Percentiles rank a stretch among this genome's conserved stretches.
Evolutionary conservation across 2,329 filamentous ascomycete genomes (phyloP).

Genomic region (Aspergillus niger): DNA sequence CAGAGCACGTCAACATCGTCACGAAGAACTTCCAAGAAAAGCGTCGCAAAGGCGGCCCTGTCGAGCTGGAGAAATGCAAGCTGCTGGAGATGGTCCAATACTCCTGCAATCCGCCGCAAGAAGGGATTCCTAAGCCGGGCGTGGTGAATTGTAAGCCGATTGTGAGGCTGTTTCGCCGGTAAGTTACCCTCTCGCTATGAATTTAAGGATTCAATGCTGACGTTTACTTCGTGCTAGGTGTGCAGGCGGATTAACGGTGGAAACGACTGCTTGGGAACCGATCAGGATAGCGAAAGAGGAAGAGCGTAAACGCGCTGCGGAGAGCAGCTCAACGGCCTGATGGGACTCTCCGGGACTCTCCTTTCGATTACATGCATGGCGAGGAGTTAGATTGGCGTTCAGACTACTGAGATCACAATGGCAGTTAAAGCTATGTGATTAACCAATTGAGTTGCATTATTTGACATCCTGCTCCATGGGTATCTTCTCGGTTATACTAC

Average conservation of each 20-base stretch:
- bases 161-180: constrained; percentile 61
- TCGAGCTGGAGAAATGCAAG: constrained; percentile 57
- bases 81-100: constrained; percentile 65
- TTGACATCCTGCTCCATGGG: constrained; percentile 30
- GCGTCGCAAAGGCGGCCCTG: constrained; percentile 52
- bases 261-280: constrained; percentile 64
- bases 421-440: not conserved
- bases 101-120: constrained; percentile 57
- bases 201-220: constrained; percentile 5
- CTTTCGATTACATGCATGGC: constrained; percentile 12
- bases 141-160: constrained; percentile 59
- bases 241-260: constrained; percentile 58
- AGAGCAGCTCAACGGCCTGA: constrained; percentile 22
- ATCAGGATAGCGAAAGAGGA: constrained; percentile 34
- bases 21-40: constrained; percentile 50
- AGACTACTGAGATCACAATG: constrained; percentile 10
- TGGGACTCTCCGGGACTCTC: constrained; percentile 6
- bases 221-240: constrained; percentile 35
- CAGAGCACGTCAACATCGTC: constrained; percentile 52
- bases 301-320: constrained; percentile 29
- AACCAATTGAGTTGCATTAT: constrained; percentile 11
- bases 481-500: constrained; percentile 35
- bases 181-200: not conserved
- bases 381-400: constrained; percentile 19
- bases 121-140: constrained; percentile 43